Base-by-base conservation (phyloP, 225 moss, liverwort and hornwort genomes). In the Anthoceros angustus region DNA sequence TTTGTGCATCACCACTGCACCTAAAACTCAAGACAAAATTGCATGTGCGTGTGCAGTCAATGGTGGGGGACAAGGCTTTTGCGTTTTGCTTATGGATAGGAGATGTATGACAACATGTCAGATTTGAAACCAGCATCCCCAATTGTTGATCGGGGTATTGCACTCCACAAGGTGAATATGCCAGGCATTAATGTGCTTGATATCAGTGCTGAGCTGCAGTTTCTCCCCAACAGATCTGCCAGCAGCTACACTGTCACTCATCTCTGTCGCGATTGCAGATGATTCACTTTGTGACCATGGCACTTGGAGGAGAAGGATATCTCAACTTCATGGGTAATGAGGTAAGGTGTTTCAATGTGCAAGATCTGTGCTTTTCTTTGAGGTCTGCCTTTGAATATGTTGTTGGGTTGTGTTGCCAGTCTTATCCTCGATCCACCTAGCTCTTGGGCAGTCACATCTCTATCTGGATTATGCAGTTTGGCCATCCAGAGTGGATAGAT, bases 321-420 rank as follows among this genome's bases (percentile, higher is more conserved):
- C 79, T 94, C 70, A 94, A 94, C 72, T 94, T 94, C 67, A 94
- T 94, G 93, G 90, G 93, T 39, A 94, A 87, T 67, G 87, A 90
- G 89, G 89, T 89, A 71, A 39, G 26, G 8, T 46, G 46, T 38
- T 67, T 66, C 42, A 16, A 9, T 41, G 8, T 24, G 25, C 42
- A n/a, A 66, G n/a, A 16, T 42, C 11, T 7, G n/a, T 38, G 20
- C 2, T 66, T 8, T 32, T 5, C 4, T 49, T 42, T 1, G 16
- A 26, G 23, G 9, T 48, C 66, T 67, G 39, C 20, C 24, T 15
- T 2, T 41, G 11, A n/a, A 48, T 10, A 24, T 63, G 5, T 38
- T 45, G 40, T 49, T 39, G 63, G 21, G 26, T 10, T 40, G 15
- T 42, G 55, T 15, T 64, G 10, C 10, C 4, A 32, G 16, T 41